Conservation (phyloP, 495 filamentous ascomycete genomes). For the Penicillium malachiteum region DNA sequence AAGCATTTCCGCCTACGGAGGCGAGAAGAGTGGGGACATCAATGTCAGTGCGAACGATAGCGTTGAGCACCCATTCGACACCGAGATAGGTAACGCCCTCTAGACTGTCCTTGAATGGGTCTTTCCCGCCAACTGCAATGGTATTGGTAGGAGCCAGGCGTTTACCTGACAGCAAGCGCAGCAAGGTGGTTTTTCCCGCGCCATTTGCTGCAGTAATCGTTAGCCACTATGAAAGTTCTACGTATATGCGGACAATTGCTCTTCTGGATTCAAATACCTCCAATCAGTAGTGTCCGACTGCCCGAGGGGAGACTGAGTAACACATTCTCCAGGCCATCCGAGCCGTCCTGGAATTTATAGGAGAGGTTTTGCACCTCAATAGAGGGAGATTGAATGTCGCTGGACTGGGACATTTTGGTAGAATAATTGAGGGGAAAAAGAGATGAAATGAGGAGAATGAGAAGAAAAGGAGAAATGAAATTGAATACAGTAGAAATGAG, state of each 20-base stretch:
- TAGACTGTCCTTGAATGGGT: constrained; percentile 84
- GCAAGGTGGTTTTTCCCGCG: constrained; percentile 94
- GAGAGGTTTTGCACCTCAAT: constrained; percentile 74
- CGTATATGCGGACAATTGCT: not conserved
- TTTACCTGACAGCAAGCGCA: constrained; percentile 88
- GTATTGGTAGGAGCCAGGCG: constrained; percentile 75
- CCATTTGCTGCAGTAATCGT: constrained; percentile 68
- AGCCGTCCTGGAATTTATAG: constrained; percentile 85
- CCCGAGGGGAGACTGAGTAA: constrained; percentile 72
- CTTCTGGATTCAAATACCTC: constrained; percentile 52
- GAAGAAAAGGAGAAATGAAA: not conserved
- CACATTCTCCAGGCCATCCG: constrained; percentile 68
- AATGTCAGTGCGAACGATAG: constrained; percentile 92
- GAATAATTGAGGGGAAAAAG: not conserved
- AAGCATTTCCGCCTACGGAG: constrained; percentile 83
- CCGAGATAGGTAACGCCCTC: constrained; percentile 97
- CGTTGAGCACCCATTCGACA: constrained; percentile 98
- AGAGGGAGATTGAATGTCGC: constrained; percentile 35
- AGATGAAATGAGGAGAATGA: not conserved
- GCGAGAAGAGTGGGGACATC: constrained; percentile 80
- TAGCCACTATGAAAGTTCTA: not conserved
- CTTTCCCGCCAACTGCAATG: constrained; percentile 73
- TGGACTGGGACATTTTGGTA: constrained; percentile 19
- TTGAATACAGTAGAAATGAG: not conserved
- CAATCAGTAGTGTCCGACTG: constrained; percentile 88